A percentile compares a stretch with the other conserved stretches of the same genome.
Conservation (phyloP, 495 filamentous ascomycete genomes). For the Penicillium macrosclerotiorum region DNA sequence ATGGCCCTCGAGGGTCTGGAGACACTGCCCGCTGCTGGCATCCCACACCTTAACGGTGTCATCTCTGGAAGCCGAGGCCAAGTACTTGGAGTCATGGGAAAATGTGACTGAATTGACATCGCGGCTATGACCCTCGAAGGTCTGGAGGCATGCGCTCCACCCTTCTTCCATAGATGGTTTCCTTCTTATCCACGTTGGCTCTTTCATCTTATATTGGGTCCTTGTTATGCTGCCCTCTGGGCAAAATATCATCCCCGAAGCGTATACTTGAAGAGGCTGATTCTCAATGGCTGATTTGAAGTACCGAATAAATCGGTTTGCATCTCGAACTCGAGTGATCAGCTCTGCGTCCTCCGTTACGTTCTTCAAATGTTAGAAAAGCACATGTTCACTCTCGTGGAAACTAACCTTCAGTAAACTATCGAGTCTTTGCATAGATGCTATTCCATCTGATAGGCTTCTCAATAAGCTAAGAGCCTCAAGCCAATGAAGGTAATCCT, state of each 20-base stretch:
- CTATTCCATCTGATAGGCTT: constrained; percentile 25
- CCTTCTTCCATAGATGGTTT: constrained; percentile 9
- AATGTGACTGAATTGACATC: not conserved
- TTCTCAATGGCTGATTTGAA: constrained; percentile 24
- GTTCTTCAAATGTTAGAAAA: not conserved
- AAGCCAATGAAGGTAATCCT: constrained; percentile 34
- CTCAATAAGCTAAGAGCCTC: constrained; percentile 32
- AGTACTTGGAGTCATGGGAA: too few relatives aligned
- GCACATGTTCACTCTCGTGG: not conserved
- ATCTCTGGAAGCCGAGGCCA: too few relatives aligned
- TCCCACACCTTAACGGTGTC: too few relatives aligned
- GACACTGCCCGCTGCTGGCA: constrained; percentile 54
- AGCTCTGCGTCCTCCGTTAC: not conserved
- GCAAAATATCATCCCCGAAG: constrained; percentile 5
- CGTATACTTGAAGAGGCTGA: constrained; percentile 27
- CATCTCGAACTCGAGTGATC: constrained; percentile 21
- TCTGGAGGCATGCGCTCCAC: constrained; percentile 9
- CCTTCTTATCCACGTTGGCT: constrained; percentile 12
- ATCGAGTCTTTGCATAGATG: constrained; percentile 9
- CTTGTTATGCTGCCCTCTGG: constrained; percentile 23
- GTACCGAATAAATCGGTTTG: constrained; percentile 25
- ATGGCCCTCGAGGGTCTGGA: constrained; percentile 39
- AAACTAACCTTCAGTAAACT: constrained; percentile 10
- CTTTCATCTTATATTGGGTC: constrained; percentile 14
- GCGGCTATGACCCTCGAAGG: not conserved